Evolutionary conservation across 352 stramenopile species (phyloP).

Genomic region (Bremia lactucae): DNA sequence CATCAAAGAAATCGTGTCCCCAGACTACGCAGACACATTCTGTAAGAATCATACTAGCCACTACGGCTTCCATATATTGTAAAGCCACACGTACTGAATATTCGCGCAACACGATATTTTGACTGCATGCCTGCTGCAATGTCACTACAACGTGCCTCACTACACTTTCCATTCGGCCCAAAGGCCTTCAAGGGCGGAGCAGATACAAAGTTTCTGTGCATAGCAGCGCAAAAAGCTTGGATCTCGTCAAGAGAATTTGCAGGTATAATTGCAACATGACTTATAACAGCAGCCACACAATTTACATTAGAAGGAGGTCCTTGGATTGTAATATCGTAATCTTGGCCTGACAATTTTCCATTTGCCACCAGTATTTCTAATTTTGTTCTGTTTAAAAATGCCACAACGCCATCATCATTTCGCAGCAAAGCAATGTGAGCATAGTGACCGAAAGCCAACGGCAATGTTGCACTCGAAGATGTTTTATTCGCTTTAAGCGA

Average conservation of each 20-base stretch:
- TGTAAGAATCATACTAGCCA: slow-evolving; percentile 2
- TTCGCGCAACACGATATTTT: slow-evolving; percentile 35
- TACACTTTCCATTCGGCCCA: slow-evolving; percentile 16
- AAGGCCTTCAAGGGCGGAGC: slow-evolving; percentile 35
- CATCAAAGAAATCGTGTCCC: slow-evolving; percentile 61
- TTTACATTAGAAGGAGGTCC: slow-evolving; percentile 10
- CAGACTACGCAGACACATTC: slow-evolving; percentile 38
- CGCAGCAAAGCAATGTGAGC: slow-evolving; percentile 15
- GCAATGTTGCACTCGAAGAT: background rate
- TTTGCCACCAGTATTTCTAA: slow-evolving; percentile 2
- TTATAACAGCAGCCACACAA: slow-evolving; percentile 19
- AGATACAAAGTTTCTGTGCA: slow-evolving; percentile 38
- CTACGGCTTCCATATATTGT: background rate
- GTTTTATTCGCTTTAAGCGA: slow-evolving; percentile 2
- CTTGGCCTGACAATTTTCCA: background rate
- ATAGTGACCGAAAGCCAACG: slow-evolving; percentile 14
- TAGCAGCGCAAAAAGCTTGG: slow-evolving; percentile 21
- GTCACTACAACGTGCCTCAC: slow-evolving; percentile 21
- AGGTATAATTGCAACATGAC: slow-evolving; percentile 35
- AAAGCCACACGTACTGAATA: slow-evolving; percentile 35
- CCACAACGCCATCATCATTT: slow-evolving; percentile 1
- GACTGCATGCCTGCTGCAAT: slow-evolving; percentile 26
- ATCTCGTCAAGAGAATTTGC: slow-evolving; percentile 5
- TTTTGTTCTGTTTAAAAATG: slow-evolving; percentile 20
- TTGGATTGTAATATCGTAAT: slow-evolving; percentile 6